Base-by-base conservation (phyloP, 176 grass and related monocot species). In the Miscanthus lutarioriparius region DNA sequence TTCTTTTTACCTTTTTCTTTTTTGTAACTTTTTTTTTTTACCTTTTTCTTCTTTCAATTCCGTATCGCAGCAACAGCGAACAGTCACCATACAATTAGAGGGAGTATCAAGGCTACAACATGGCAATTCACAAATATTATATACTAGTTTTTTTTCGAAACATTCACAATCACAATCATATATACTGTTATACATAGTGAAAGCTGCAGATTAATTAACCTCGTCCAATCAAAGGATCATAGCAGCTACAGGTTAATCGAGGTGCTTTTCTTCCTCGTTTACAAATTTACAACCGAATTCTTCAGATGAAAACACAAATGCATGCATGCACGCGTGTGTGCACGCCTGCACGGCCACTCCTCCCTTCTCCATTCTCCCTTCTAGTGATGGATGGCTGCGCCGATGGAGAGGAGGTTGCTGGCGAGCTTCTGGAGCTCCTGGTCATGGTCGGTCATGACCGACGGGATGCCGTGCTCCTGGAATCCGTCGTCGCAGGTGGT, bases 391-490 rank as follows among this genome's bases (percentile, higher is more conserved):
- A 78, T 13, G 72, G 33, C 14, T 17, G 17, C 13, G 47, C 82
- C 83, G 7, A 95, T 83, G 82, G 88, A 81, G 48, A 96, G 49
- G 66, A 87, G 83, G 64, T 91, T 93, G 80, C 83, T 90, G 61
- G 35, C 30, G 8, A 96, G 63, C 59, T 93, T 80, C 15, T 27
- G 8, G 45, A 96, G 93, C 16, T 22, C 1, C 10, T 79, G 22
- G 72, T 96, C 86, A 19, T 85, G 35, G 49, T 23, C 74, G 8
- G 11, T 66, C 72, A 96, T 54, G 4, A 83, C 32, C 2, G 63
- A 58, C 73, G 80, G 76, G 27, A 7, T 14, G 0, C n/a, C 7
- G 10, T 67, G 45, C n/a, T 96, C 93, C 25, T 71, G 1, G 83
- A 93, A 96, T 0, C 88, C 93, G 0, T 91, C 37, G 1, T 93